Evolutionary conservation across 768 basidiomycete genomes (phyloP), one percentile per base, ranked within the genome.

Genomic region (Leccinum olivaceopallidum): DNA sequence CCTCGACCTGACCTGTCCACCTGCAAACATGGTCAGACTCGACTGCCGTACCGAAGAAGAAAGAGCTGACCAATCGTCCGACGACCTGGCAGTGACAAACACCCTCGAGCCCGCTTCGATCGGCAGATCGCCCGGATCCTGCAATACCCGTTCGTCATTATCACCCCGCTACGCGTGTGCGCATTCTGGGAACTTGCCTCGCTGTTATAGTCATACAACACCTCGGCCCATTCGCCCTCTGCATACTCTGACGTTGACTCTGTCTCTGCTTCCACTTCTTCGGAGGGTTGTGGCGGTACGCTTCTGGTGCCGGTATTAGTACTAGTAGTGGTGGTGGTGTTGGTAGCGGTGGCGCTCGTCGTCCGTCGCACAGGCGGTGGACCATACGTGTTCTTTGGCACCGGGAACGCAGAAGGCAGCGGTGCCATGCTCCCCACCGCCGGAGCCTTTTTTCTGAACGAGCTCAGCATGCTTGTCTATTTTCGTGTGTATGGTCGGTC

Each of bases 191-290:
- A 0, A 32, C 37, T 47, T 64, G 91, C 90, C 66, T 77, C 76
- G 55, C 89, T 86, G 48, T 76, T 76, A 75, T 89, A 93, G 61
- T 89, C 90, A 67, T 92, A 93, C 72, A 90, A 65, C 5, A 79
- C 91, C 66, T 92, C 85, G 16, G 84, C 89, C 91, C 91, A 93
- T 62, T 89, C 87, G 5, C 88, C 89, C 37, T 74, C 66, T 9
- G 66, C 67, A n/a, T 42, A 42, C 18, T n/a, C 36, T 36, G 34
- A 12, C 34, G 10, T 16, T 39, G 16, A 3, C 37, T 39, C 37
- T 37, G 14, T 5, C 16, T 16, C 37, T 39, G 34, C 5, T 0
- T 42, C 39, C 54, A 75, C 78, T 50, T 78, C 77, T 63, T 77
- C 77, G 10, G 48, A 3, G 18, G 51, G 28, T 16, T 6, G 48